Conservation (phyloP, 768 basidiomycete species). For the Suillus brevipes region DNA sequence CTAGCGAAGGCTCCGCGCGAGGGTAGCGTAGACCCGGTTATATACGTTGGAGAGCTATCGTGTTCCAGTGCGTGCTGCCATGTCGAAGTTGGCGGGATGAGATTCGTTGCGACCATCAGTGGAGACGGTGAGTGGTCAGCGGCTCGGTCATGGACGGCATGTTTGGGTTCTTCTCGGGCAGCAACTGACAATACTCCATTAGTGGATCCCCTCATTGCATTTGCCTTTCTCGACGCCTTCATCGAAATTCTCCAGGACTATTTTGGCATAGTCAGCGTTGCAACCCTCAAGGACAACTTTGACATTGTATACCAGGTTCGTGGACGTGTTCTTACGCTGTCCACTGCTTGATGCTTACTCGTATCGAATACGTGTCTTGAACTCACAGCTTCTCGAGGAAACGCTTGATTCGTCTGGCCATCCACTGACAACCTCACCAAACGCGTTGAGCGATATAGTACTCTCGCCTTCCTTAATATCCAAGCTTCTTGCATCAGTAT, state of each 20-base stretch:
- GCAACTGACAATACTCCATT: neutral
- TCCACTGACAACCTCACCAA: conserved; percentile 87
- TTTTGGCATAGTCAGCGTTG: conserved; percentile 80
- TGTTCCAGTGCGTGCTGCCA: conserved; percentile 78
- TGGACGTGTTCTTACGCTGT: neutral
- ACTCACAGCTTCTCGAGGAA: conserved; percentile 81
- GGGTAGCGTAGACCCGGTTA: conserved; percentile 69
- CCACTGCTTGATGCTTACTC: neutral
- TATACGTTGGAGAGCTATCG: conserved; percentile 59
- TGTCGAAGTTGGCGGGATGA: conserved; percentile 71
- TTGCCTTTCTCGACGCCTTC: conserved; percentile 86
- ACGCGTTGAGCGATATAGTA: conserved; percentile 90
- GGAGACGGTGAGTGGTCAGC: conserved; percentile 68
- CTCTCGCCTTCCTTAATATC: conserved; percentile 85
- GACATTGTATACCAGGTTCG: conserved; percentile 92
- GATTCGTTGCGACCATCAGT: conserved; percentile 78
- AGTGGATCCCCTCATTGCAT: conserved; percentile 91
- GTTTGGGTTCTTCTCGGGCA: neutral
- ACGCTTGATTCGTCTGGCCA: conserved; percentile 93
- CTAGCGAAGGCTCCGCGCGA: conserved; percentile 54
- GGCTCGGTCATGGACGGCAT: neutral
- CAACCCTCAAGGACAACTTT: conserved; percentile 85
- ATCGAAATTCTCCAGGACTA: conserved; percentile 83
- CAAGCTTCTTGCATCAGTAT: conserved; percentile 53
- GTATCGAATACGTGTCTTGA: neutral